Evolutionary conservation across 2,329 filamentous ascomycete species (phyloP), one percentile per base, ranked within the genome.

Genomic region (Penicillium palitans): DNA sequence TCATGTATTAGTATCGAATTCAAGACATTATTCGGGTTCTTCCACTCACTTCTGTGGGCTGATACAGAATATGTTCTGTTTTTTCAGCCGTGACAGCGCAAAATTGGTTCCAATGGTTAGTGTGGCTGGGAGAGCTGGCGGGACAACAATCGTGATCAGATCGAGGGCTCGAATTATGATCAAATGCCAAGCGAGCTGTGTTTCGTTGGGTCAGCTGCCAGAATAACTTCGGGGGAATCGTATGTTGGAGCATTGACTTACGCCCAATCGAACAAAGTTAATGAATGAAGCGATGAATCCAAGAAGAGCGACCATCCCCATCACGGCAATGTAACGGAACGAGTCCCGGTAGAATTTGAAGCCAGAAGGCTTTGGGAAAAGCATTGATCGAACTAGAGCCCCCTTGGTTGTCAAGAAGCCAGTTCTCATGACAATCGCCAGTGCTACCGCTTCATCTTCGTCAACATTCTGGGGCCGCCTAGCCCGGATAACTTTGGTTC

Each of bases 291-390:
- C 92, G 24, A 93, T 79, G 70, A 99, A 99, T 0, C 96, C 95
- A 50, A 98, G 74, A 49, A 87, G 78, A 24, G 95, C 96, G 67
- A 99, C 88, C 42, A 87, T 79, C 6, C 85, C 93, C 95, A 99
- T 99, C 60, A 99, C 95, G 4, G 90, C 92, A 60, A 99, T 98
- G 73, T 99, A 99, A 24, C 93, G 87, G 78, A 99, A 99, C 0
- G 93, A 97, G 74, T 99, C 95, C 42, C 91, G 87, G 74, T 99
- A 99, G 73, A 99, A 99, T 70, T 96, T 98, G 84, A 99, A 99
- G 0, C 93, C 93, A 0, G 93, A 96, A 1, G 95, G 95, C 71
- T 99, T 99, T 0, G 95, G 96, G 72, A 99, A 99, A 39, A 99
- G 84, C 93, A 99, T 99, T 0, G 95, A 98, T 25, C 95, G 89